Conservation (phyloP, 768 basidiomycete species). For the Strobilomyces echinocephalus region DNA sequence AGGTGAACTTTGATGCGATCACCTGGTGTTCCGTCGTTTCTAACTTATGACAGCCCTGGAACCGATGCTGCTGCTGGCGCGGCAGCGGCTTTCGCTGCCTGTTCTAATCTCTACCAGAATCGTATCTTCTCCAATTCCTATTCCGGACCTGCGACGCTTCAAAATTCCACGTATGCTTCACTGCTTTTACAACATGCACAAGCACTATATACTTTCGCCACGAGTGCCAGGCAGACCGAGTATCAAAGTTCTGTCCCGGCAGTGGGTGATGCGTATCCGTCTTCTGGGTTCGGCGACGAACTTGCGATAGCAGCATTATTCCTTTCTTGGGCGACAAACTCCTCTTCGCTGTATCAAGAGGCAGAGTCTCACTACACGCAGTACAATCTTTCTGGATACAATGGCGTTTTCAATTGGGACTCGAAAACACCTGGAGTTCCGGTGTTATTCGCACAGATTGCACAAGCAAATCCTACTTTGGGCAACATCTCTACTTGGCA, state of each 20-base stretch:
- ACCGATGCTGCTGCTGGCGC: constrained; percentile 85
- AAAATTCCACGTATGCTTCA: constrained; percentile 67
- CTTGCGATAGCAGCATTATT: constrained; percentile 72
- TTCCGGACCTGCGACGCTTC: constrained; percentile 59
- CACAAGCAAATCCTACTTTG: constrained; percentile 49
- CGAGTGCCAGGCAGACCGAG: constrained; percentile 53
- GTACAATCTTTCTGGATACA: constrained; percentile 48
- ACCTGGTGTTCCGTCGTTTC: background rate
- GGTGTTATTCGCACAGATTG: constrained; percentile 72
- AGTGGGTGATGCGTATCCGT: constrained; percentile 60
- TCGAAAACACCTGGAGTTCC: constrained; percentile 71
- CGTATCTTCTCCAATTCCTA: constrained; percentile 50
- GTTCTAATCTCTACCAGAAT: constrained; percentile 74
- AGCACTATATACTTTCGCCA: constrained; percentile 72
- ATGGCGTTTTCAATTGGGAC: constrained; percentile 86
- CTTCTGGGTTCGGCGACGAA: constrained; percentile 70
- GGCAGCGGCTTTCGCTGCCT: constrained; percentile 84
- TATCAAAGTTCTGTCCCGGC: constrained; percentile 72
- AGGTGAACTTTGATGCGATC: constrained; percentile 26
- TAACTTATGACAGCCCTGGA: constrained; percentile 50
- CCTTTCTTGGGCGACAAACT: constrained; percentile 67
- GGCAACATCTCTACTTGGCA: constrained; percentile 67
- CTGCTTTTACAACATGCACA: constrained; percentile 70
- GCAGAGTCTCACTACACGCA: constrained; percentile 58
- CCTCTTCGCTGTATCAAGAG: constrained; percentile 52